These are phyloP conservation scores for Tardiomyces blankii DNA, from an alignment of 1,139 yeast species.

Conservation along the genomic window DNA sequence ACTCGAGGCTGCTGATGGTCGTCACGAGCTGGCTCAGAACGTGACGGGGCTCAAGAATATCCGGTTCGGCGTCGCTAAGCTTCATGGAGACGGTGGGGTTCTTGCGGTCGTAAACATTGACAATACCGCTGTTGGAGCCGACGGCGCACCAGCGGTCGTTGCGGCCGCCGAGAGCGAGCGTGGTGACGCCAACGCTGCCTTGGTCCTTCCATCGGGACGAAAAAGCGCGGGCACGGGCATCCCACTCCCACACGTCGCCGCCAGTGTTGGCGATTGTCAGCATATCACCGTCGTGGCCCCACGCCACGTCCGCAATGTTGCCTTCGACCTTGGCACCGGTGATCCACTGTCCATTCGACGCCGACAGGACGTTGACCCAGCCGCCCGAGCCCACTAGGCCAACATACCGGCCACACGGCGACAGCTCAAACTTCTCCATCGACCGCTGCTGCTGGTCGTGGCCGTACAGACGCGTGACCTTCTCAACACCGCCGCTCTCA, in stretches of 20 bases:
- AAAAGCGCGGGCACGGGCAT: constrained; percentile 38
- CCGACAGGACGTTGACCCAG: constrained; percentile 75
- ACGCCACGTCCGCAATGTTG: constrained; percentile 62
- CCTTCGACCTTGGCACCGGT: constrained; percentile 87
- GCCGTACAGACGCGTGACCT: constrained; percentile 82
- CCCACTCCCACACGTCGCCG: constrained; percentile 94
- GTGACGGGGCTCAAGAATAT: constrained; percentile 28
- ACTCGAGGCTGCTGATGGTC: constrained; percentile 59
- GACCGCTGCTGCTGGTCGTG: constrained; percentile 76
- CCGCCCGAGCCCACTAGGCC: constrained; percentile 81
- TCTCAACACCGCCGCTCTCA: constrained; percentile 62
- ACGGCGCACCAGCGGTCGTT: constrained; percentile 75
- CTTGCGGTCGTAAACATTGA: constrained; percentile 66
- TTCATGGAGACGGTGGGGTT: constrained; percentile 18
- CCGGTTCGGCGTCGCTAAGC: constrained; percentile 18
- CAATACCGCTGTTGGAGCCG: constrained; percentile 84
- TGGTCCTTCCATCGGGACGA: constrained; percentile 73
- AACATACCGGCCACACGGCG: constrained; percentile 52
- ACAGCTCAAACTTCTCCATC: constrained; percentile 48
- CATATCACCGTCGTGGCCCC: constrained; percentile 40
- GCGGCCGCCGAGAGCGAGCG: constrained; percentile 68
- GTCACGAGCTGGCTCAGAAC: constrained; percentile 74
- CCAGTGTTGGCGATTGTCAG: constrained; percentile 53
- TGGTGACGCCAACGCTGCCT: constrained; percentile 77
- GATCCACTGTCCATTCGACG: constrained; percentile 73